These are phyloP conservation scores for Xerophyta viscosa DNA, from an alignment of 106 monocot genomes.

Conservation along the genomic window DNA sequence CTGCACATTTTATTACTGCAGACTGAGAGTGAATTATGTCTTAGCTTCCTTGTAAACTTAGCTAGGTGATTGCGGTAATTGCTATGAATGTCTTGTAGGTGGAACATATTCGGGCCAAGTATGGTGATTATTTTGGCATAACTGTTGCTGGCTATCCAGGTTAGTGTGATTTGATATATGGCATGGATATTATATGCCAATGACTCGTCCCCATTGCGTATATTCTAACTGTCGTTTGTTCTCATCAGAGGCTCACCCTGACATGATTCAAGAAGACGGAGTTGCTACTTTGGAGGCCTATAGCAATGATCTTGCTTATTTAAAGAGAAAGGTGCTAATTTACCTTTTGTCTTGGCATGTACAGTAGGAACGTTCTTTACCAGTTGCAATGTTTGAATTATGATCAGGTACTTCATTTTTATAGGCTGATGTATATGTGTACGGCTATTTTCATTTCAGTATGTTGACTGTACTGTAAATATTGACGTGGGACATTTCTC, in stretches of 20 bases:
- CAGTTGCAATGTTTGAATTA: no score
- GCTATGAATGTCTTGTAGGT: slow-evolving; percentile 35
- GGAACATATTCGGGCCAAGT: slow-evolving; percentile 65
- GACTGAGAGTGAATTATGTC: background rate
- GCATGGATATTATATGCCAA: no score
- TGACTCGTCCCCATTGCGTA: no score
- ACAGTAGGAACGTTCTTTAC: background rate
- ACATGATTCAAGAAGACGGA: slow-evolving; percentile 52
- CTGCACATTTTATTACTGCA: background rate
- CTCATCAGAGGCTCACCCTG: slow-evolving; percentile 81
- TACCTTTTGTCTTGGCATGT: background rate
- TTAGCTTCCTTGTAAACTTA: slow-evolving; percentile 2
- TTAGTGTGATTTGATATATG: slow-evolving; percentile 13
- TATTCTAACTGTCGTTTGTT: background rate
- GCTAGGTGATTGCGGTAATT: background rate
- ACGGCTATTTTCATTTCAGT: no score
- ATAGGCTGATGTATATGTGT: no score
- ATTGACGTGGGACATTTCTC: no score
- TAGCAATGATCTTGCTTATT: slow-evolving; percentile 68
- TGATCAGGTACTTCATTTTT: no score
- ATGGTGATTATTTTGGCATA: slow-evolving; percentile 91
- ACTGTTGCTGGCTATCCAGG: slow-evolving; percentile 95
- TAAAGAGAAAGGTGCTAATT: slow-evolving; percentile 68
- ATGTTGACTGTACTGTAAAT: no score
- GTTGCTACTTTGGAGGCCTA: slow-evolving; percentile 63